These are phyloP conservation scores for Fusarium subglutinans DNA, from an alignment of 2,329 filamentous ascomycete genomes.

Conservation along the genomic window DNA sequence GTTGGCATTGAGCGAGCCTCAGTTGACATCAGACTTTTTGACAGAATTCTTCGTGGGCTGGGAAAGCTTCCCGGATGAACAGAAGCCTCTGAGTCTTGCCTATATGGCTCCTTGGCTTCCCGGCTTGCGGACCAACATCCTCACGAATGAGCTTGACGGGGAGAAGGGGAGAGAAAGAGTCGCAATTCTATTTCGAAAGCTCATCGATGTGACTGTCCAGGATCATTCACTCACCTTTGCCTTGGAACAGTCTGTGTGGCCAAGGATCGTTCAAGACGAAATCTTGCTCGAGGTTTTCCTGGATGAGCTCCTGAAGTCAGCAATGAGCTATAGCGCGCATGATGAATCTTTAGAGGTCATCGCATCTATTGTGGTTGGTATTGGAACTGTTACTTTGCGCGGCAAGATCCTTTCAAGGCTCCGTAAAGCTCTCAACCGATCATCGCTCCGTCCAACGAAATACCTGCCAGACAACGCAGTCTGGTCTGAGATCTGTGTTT, in stretches of 20 bases:
- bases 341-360: constrained; percentile 69
- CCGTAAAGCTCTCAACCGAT: constrained; percentile 73
- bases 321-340: constrained; percentile 64
- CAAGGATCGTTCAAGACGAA: constrained; percentile 71
- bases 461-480: constrained; percentile 72
- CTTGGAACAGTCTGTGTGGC: constrained; percentile 74
- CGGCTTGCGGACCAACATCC: constrained; percentile 66
- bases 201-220: constrained; percentile 71
- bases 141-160: constrained; percentile 68
- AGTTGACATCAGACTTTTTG: constrained; percentile 73
- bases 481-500: constrained; percentile 74
- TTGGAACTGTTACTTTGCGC: constrained; percentile 71
- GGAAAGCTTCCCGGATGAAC: constrained; percentile 74
- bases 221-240: constrained; percentile 68
- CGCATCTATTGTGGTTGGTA: constrained; percentile 69
- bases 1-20: constrained; percentile 70
- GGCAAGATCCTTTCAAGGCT: constrained; percentile 73
- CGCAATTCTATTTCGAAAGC: constrained; percentile 69
- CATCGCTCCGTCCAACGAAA: constrained; percentile 72
- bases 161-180: constrained; percentile 75
- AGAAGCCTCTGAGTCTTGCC: constrained; percentile 71
- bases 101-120: constrained; percentile 77
- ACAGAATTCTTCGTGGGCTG: constrained; percentile 79
- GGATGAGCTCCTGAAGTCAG: constrained; percentile 73
- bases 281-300: constrained; percentile 72